Conservation (phyloP, 2,329 filamentous ascomycete genomes). For the Botrytis squamosa region DNA sequence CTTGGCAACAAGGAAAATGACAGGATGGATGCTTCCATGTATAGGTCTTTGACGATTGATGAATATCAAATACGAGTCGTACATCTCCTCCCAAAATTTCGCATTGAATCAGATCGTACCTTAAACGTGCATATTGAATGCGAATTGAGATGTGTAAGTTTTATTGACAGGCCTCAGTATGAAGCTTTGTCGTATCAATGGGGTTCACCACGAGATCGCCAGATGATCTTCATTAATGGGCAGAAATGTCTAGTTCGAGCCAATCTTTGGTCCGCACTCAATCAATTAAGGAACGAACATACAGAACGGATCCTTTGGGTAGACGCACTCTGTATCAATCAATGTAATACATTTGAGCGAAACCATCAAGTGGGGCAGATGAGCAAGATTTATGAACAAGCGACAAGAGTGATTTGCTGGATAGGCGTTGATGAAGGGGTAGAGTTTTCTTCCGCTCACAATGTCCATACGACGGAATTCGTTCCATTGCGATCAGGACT, state of each 20-base stretch:
- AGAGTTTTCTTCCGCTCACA: not conserved
- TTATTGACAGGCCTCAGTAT: not conserved
- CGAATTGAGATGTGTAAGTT: not conserved
- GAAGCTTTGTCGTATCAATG: conserved; percentile 1
- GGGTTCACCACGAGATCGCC: not conserved
- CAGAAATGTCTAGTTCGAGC: not conserved
- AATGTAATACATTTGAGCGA: not conserved
- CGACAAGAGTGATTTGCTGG: not conserved
- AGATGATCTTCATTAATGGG: not conserved
- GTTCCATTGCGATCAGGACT: not conserved
- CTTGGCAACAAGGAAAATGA: not conserved
- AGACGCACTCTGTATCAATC: not conserved
- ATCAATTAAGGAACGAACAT: not conserved
- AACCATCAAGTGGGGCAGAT: conserved; percentile 2
- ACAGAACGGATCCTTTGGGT: not conserved
- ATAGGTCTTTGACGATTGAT: not conserved
- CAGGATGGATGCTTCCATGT: not conserved
- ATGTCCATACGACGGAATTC: not conserved
- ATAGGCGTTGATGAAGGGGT: not conserved
- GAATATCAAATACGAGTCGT: conserved; percentile 3
- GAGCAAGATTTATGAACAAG: not conserved
- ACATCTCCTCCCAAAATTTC: not conserved
- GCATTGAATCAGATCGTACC: not conserved
- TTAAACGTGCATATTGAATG: not conserved
- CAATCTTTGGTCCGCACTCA: not conserved